phyloP scores from a whole-genome alignment of 805 yeast species.

The Saccharomyces paradoxus region DNA sequence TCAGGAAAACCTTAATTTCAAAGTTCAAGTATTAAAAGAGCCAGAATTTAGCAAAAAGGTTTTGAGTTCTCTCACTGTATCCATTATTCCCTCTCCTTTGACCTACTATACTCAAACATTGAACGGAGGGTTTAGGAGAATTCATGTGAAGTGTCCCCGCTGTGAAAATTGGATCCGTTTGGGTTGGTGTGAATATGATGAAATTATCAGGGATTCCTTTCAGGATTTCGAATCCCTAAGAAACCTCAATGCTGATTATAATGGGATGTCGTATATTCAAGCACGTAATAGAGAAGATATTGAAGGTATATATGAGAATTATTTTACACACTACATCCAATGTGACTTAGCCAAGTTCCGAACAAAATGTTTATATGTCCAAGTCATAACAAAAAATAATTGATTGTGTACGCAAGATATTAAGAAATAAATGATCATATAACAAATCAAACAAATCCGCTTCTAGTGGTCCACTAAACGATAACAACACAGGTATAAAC shows the following conservation, averaged over 20 bases:
- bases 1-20: background rate
- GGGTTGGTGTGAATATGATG: conserved; percentile 16
- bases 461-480: background rate
- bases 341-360: conserved; percentile 6
- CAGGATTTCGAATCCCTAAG: conserved; percentile 11
- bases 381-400: background rate
- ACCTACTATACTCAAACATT: conserved; percentile 9
- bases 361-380: conserved; percentile 4
- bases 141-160: conserved; percentile 13
- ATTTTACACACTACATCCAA: conserved; percentile 12
- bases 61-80: conserved; percentile 5
- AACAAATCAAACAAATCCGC: background rate
- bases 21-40: conserved; percentile 3
- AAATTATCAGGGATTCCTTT: conserved; percentile 9
- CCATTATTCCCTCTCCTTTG: conserved; percentile 14
- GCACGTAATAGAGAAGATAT: conserved; percentile 6
- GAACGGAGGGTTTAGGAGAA: conserved; percentile 10
- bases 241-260: conserved; percentile 6
- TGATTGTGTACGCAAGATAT: background rate
- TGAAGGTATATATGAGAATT: conserved; percentile 19
- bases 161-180: conserved; percentile 14
- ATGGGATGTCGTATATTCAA: conserved; percentile 9
- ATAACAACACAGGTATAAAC: too few relatives aligned
- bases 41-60: conserved; percentile 10
- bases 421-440: background rate